Evolutionary conservation across 83 land plant genomes (phyloP), one percentile per base, ranked within the genome.

Genomic region (Diphasiastrum complanatum): DNA sequence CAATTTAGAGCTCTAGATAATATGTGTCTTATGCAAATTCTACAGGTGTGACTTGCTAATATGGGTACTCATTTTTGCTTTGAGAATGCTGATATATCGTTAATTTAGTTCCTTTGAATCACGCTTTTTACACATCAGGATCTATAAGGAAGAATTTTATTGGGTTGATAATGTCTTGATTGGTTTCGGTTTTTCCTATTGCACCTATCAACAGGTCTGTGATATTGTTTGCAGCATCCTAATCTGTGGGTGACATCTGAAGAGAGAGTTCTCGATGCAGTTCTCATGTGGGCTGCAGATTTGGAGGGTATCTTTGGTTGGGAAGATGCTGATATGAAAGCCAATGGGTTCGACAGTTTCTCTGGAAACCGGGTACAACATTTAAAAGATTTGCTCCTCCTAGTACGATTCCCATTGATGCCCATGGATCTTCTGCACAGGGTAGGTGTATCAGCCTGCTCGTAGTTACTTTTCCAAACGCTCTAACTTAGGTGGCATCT

Each of bases 211-310:
- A 38, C 29, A 40, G 29, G 28, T 51, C 26, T 63, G 60, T 33
- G 54, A 27, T 28, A 64, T 66, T 47, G 32, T 43, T 49, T 80
- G 73, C 98, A 92, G 98, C 88, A 83, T 72, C 82, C 86, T 54
- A 81, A 81, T 61, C 63, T 92, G 61, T 78, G 76, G 16, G 98
- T 92, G 23, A 83, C 88, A 38, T 89, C 96, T 26, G 98, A 92
- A 68, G 98, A 92, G 68, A 75, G 74, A 63, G 88, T 92, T 36
- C 67, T 92, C 38, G 80, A 92, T 79, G 91, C 91, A 55, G 76
- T 88, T 27, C 47, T 92, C 33, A 29, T 78, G 40, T 92, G 96
- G 96, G 77, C 83, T 61, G 65, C 76, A 64, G 67, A 78, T 67
- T 77, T 68, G 23, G 63, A 70, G 55, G 80, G 77, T 31, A 40